Evolutionary conservation across 108 stramenopile genomes (phyloP).

Genomic region (Nitzschia sp.): DNA sequence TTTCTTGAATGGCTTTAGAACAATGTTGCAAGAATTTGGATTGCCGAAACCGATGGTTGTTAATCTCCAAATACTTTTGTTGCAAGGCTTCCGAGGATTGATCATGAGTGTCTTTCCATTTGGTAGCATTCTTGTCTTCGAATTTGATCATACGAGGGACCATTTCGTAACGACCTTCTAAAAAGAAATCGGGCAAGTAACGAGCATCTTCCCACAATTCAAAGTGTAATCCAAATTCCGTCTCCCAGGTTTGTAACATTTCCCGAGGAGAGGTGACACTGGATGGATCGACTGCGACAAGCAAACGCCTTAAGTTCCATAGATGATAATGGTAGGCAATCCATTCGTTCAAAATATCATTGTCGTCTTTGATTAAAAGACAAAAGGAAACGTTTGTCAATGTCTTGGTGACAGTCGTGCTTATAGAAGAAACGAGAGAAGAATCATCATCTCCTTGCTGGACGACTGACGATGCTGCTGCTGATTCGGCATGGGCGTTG

Average conservation of each 20-base stretch:
- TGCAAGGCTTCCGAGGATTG: background rate
- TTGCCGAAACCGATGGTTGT: slow-evolving; percentile 47
- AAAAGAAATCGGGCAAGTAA: slow-evolving; percentile 47
- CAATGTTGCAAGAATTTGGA: slow-evolving; percentile 33
- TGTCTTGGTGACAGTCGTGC: background rate
- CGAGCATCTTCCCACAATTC: slow-evolving; percentile 26
- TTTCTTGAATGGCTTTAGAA: slow-evolving; percentile 15
- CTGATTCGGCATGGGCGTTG: too few species aligned
- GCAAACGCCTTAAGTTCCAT: slow-evolving; percentile 47
- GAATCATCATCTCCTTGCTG: too few species aligned
- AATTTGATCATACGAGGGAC: slow-evolving; percentile 26
- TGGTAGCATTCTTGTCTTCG: slow-evolving; percentile 29
- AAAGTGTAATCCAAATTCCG: slow-evolving; percentile 10
- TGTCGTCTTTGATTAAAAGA: slow-evolving; percentile 44
- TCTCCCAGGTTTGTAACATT: slow-evolving; percentile 41
- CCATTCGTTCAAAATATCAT: slow-evolving; percentile 47
- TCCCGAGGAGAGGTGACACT: slow-evolving; percentile 31
- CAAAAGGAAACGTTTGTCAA: slow-evolving; percentile 25
- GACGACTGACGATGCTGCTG: too few species aligned
- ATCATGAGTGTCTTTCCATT: slow-evolving; percentile 14
- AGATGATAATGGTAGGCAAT: slow-evolving; percentile 72
- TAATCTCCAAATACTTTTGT: slow-evolving; percentile 17
- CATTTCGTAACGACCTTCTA: slow-evolving; percentile 14
- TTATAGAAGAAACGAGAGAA: too few species aligned
- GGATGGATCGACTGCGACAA: slow-evolving; percentile 68